Conservation (phyloP, 129 eudicot genomes). For the Tagetes erecta region DNA sequence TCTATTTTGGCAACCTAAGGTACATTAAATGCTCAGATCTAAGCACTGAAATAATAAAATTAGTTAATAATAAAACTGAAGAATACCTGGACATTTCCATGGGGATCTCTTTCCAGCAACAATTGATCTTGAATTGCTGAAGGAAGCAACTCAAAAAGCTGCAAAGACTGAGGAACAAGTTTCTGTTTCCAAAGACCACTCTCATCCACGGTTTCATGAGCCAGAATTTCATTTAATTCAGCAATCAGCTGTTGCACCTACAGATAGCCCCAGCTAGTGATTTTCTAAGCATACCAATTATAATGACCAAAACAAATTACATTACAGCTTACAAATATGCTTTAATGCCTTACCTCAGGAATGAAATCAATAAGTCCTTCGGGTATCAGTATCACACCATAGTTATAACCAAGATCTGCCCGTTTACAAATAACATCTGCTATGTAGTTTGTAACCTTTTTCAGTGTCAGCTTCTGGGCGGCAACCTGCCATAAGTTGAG, state of each 20-base stretch:
- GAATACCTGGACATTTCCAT: slow-evolving; percentile 85
- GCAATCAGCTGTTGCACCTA: slow-evolving; percentile 95
- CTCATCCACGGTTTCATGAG: slow-evolving; percentile 69
- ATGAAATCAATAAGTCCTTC: slow-evolving; percentile 96
- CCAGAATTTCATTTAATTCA: slow-evolving; percentile 83
- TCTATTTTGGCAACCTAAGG: slow-evolving; percentile 95
- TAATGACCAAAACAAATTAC: neutral
- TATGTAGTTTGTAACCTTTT: slow-evolving; percentile 80
- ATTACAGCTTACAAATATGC: no score
- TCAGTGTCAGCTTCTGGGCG: slow-evolving; percentile 65
- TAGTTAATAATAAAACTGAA: slow-evolving; percentile 34
- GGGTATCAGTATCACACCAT: slow-evolving; percentile 95
- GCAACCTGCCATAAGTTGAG: slow-evolving; percentile 53
- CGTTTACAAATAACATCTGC: slow-evolving; percentile 86
- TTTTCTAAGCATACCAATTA: no score
- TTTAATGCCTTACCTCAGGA: slow-evolving; percentile 60
- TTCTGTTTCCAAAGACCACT: slow-evolving; percentile 74
- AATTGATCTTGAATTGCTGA: slow-evolving; percentile 81
- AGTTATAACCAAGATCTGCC: slow-evolving; percentile 78
- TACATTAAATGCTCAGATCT: neutral
- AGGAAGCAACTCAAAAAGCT: slow-evolving; percentile 75
- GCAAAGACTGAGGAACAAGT: slow-evolving; percentile 55
- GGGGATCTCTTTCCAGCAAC: slow-evolving; percentile 97
- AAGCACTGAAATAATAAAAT: neutral
- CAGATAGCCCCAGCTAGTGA: neutral